Evolutionary conservation across 1,284 basidiomycete species (phyloP).

Genomic region (Termitomyces sp.): DNA sequence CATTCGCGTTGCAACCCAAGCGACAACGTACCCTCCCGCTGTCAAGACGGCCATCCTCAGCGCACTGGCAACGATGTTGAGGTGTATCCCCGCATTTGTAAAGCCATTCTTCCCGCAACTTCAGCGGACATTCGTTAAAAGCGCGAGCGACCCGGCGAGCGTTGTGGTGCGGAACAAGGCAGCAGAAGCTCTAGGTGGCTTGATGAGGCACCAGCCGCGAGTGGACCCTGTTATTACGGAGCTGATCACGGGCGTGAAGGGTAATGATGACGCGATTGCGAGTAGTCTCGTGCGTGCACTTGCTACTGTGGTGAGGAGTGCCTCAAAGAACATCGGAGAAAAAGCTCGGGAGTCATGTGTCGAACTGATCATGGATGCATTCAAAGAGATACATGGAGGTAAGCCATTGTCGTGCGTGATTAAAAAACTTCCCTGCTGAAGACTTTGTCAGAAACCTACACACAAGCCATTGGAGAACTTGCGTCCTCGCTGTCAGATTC

Average conservation of each 20-base stretch:
- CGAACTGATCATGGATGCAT: conserved; percentile 77
- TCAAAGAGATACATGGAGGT: conserved; percentile 73
- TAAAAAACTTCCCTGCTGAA: neutral
- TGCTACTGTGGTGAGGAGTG: conserved; percentile 72
- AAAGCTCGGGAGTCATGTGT: conserved; percentile 68
- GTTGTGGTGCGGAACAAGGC: conserved; percentile 79
- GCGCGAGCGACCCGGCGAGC: conserved; percentile 78
- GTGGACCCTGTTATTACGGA: conserved; percentile 89
- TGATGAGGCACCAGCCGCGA: conserved; percentile 88
- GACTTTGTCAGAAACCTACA: conserved; percentile 57
- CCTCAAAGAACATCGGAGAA: conserved; percentile 72
- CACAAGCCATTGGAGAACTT: conserved; percentile 64
- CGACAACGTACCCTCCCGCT: conserved; percentile 82
- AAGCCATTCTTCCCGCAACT: conserved; percentile 99
- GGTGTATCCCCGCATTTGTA: conserved; percentile 83
- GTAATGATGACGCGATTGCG: conserved; percentile 70
- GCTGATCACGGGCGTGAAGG: conserved; percentile 66
- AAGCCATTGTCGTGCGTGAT: conserved; percentile 2
- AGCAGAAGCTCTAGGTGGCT: conserved; percentile 79
- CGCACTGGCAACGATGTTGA: conserved; percentile 79
- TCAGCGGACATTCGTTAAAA: conserved; percentile 96
- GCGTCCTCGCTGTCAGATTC: conserved; percentile 65
- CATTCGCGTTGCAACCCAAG: conserved; percentile 89
- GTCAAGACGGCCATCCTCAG: conserved; percentile 88
- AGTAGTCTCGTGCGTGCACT: conserved; percentile 76